Evolutionary conservation across 2,329 filamentous ascomycete genomes (phyloP).

Genomic region (Dendryphion nanum): DNA sequence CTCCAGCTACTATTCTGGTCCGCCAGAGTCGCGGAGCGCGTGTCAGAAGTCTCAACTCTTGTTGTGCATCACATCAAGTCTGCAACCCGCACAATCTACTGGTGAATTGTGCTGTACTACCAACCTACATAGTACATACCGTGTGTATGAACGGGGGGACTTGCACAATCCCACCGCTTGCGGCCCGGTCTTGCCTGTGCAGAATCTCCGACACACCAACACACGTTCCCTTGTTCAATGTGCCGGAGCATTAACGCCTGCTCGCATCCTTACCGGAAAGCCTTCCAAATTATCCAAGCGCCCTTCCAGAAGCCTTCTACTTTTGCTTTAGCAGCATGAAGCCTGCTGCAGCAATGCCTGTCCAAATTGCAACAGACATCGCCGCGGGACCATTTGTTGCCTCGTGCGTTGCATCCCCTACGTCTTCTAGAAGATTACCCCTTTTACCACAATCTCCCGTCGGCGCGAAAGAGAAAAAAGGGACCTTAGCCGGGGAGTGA

Average conservation of each 20-base stretch:
- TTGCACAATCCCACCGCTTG: too few relatives aligned
- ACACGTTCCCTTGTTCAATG: too few relatives aligned
- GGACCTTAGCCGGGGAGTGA: conserved; percentile 14
- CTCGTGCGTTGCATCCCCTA: conserved; percentile 9
- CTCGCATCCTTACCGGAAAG: conserved; percentile 25
- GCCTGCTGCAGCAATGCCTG: conserved; percentile 9
- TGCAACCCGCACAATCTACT: neutral
- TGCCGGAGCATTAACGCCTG: conserved; percentile 29
- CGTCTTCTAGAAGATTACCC: conserved; percentile 40
- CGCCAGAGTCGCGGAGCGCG: conserved; percentile 22
- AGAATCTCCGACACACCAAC: too few relatives aligned
- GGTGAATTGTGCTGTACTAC: conserved; percentile 3
- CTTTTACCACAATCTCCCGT: conserved; percentile 23
- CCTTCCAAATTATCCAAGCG: conserved; percentile 26
- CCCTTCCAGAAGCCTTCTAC: conserved; percentile 29
- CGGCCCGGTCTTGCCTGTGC: too few relatives aligned
- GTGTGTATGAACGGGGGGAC: too few relatives aligned
- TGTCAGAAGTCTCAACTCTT: conserved; percentile 22
- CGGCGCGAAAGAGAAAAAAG: conserved; percentile 12
- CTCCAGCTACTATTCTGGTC: conserved; percentile 32
- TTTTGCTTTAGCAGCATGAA: conserved; percentile 14
- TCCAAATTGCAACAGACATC: conserved; percentile 13
- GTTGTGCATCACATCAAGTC: neutral
- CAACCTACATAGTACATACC: too few relatives aligned
- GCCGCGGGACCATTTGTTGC: conserved; percentile 1